Base-by-base conservation (phyloP, 2,329 filamentous ascomycete genomes). In the Epichloe festucae region DNA sequence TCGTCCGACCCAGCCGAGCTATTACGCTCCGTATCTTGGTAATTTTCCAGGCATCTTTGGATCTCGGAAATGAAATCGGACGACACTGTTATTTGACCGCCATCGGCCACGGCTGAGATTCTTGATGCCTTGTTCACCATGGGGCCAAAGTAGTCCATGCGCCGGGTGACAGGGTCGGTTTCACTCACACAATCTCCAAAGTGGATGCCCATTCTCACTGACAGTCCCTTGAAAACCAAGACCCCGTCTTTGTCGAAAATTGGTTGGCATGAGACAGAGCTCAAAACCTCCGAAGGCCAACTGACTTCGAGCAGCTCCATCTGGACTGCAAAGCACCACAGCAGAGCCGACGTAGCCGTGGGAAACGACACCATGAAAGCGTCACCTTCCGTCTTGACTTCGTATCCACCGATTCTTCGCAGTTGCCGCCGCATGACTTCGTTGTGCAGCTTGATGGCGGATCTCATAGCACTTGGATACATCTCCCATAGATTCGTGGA, bases 351-450 rank as follows among this genome's bases (percentile, higher is more conserved):
- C 1, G 93, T 97, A 2, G 93, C 89, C 0, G 93, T 97, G 2
- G 90, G 88, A 68, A 98, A 98, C 10, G 91, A 95, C 35, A 98
- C 93, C 90, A 98, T 97, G 63, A 98, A 98, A 8, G 93, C 93
- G 69, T 98, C 93, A 59, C 93, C 93, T 87, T 98, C 93, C 17
- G 93, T 98, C 76, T 98, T 98, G 67, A 98, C 93, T 70, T 98
- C 93, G 63, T 96, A 98, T 1, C 93, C 93, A 63, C 93, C 93
- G 60, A 96, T 94, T 56, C 90, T 85, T 48, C 93, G 84, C 59
- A 98, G 73, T 65, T 97, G 91, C 52, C 93, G 81, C 58, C 93
- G 85, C 85, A 98, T 95, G 45, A 96, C 81, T 61, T 95, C 89
- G 67, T 98, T 98, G 75, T 98, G 93, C 59, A 95, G 84, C 68